Conservation (phyloP, 208 protist genomes). For the Tetramitus jugosus region DNA sequence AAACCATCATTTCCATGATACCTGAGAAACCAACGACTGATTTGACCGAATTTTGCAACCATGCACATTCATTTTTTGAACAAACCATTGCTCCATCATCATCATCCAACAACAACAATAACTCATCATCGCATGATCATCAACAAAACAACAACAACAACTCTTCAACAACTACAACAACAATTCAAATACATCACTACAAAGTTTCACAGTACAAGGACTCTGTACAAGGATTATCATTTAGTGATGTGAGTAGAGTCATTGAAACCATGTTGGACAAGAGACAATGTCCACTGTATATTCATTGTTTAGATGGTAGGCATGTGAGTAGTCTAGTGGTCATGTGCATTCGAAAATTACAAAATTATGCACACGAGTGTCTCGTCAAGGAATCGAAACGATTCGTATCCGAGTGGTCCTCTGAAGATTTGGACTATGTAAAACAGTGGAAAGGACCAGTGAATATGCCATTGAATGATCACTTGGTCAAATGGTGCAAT, state of each 20-base stretch:
- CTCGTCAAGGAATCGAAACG: neutral
- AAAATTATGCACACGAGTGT: neutral
- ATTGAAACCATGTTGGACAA: neutral
- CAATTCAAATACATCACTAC: too few relatives aligned
- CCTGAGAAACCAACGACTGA: conserved; percentile 7
- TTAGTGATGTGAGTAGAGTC: neutral
- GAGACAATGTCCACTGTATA: conserved; percentile 2
- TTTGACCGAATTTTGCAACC: neutral
- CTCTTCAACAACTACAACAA: too few relatives aligned
- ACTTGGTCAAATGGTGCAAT: too few relatives aligned
- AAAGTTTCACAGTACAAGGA: too few relatives aligned
- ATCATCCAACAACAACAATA: too few relatives aligned
- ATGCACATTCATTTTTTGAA: conserved; percentile 9
- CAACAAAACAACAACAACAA: too few relatives aligned
- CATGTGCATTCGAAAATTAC: conserved; percentile 13
- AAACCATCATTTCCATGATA: conserved; percentile 1
- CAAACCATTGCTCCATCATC: too few relatives aligned
- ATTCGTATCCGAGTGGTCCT: neutral
- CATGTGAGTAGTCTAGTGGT: neutral
- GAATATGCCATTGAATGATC: too few relatives aligned
- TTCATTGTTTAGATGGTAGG: conserved; percentile 1
- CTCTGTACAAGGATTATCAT: too few relatives aligned
- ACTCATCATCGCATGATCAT: too few relatives aligned
- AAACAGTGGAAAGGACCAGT: conserved; percentile 2
- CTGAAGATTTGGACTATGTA: conserved; percentile 6